phyloP scores from a whole-genome alignment of 2,329 filamentous ascomycete genomes.

The Aspergillus aculeatinus region DNA sequence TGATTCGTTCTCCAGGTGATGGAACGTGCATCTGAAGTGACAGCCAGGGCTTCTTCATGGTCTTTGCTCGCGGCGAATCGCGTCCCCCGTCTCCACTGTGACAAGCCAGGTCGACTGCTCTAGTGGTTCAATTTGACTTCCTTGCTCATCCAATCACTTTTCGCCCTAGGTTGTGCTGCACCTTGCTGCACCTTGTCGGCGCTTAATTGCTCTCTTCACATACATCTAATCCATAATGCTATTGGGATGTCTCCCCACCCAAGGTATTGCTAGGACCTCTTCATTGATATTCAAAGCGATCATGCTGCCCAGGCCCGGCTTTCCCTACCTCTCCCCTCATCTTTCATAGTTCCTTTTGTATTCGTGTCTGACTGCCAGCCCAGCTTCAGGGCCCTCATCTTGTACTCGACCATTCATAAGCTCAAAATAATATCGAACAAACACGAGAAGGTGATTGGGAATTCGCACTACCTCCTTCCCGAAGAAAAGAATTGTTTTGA shows the following conservation, averaged over 20 bases:
- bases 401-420: background rate
- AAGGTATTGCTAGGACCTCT: constrained; percentile 17
- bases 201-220: constrained; percentile 30
- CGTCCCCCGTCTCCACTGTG: constrained; percentile 29
- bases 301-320: constrained; percentile 13
- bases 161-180: constrained; percentile 17
- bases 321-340: constrained; percentile 18
- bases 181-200: constrained; percentile 22
- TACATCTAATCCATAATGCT: constrained; percentile 10
- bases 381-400: background rate
- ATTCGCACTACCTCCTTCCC: too few relatives aligned
- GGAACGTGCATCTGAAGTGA: constrained; percentile 19
- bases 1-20: constrained; percentile 22
- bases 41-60: constrained; percentile 6
- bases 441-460: background rate
- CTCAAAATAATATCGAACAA: background rate
- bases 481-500: too few relatives aligned
- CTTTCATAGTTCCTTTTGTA: constrained; percentile 17
- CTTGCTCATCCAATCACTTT: constrained; percentile 18
- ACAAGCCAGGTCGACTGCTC: constrained; percentile 28
- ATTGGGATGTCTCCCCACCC: constrained; percentile 16
- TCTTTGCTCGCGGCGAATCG: constrained; percentile 12
- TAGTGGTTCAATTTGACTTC: constrained; percentile 18
- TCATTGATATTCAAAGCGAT: constrained; percentile 33
- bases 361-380: constrained; percentile 15